Evolutionary conservation across 2,329 filamentous ascomycete species (phyloP), one percentile per base, ranked within the genome.

Genomic region (Aspergillus brasiliensis): DNA sequence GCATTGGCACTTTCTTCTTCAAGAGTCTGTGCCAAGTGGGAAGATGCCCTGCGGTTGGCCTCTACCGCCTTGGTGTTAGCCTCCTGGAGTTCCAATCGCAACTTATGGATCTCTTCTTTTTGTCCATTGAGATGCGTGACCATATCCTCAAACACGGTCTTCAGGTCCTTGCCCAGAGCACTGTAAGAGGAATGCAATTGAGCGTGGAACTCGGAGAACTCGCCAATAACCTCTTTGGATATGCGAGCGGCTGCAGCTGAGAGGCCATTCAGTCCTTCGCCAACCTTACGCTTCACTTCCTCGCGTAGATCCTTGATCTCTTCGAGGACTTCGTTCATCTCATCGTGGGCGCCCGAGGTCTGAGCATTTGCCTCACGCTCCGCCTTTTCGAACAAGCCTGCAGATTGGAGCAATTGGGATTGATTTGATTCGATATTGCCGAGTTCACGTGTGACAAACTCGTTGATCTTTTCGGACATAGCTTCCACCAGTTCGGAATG

Each of bases 231-330:
- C 68, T 96, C 94, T 11, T 89, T 90, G 0, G 92, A 92, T 63
- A 98, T 97, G 57, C 90, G 88, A 76, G 94, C 91, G 1, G 94
- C 92, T 8, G 93, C 92, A 10, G 84, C 84, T 2, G 92, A 92
- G 21, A 98, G 86, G 25, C 91, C 88, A 69, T 91, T 88, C 46
- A 98, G 81, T 8, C 93, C 94, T 70, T 92, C 88, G 2, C 91
- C 91, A 51, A 98, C 91, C 62, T 90, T 89, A 51, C 85, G 82
- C 80, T 97, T 97, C 54, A 98, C 91, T 56, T 91, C 88, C 73
- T 97, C 91, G 21, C 94, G 87, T 23, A 98, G 83, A n/a, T 86
- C 87, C 73, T 93, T 93, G 73, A 98, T 97, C 73, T 96, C 94
- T 69, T 95, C 91, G 8, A 99, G 82, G 1, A 97, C 89, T n/a